Conservation (phyloP, 2,329 filamentous ascomycete genomes). For the Thielaviopsis cerberus region DNA sequence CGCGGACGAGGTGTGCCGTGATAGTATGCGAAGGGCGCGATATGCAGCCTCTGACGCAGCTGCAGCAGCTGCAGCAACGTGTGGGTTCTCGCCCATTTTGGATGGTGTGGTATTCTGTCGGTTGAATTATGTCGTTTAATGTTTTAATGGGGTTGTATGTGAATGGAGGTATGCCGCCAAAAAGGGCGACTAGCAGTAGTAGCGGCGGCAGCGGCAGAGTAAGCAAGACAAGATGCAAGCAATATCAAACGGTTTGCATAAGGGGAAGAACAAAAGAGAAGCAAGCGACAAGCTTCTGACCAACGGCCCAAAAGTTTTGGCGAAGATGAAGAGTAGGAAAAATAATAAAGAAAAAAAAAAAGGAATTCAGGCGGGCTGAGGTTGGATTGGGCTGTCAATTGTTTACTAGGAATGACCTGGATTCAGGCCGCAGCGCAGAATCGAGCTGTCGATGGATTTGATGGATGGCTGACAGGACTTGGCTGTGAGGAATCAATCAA, state of each 20-base stretch:
- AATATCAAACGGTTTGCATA: background rate
- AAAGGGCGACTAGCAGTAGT: background rate
- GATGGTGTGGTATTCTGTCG: background rate
- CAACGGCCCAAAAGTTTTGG: background rate
- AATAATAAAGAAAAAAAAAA: background rate
- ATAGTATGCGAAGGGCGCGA: slow-evolving; percentile 1
- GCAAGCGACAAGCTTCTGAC: background rate
- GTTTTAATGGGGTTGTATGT: background rate
- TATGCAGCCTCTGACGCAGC: slow-evolving; percentile 10
- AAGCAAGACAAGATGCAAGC: background rate
- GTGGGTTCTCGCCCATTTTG: slow-evolving; percentile 1
- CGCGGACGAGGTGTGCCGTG: background rate
- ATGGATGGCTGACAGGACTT: background rate
- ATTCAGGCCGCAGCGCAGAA: background rate
- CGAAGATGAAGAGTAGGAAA: background rate
- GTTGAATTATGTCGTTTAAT: background rate
- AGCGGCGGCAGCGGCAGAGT: background rate
- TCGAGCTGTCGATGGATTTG: background rate
- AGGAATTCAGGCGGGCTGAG: background rate
- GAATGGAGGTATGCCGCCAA: background rate
- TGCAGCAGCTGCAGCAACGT: background rate
- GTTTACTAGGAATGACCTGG: background rate
- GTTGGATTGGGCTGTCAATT: background rate
- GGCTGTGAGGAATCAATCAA: background rate
- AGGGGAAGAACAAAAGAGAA: background rate